Percentiles rank a stretch among this genome's conserved stretches.
Conservation (phyloP, 495 filamentous ascomycete genomes). For the Hypoxylon perforatum region DNA sequence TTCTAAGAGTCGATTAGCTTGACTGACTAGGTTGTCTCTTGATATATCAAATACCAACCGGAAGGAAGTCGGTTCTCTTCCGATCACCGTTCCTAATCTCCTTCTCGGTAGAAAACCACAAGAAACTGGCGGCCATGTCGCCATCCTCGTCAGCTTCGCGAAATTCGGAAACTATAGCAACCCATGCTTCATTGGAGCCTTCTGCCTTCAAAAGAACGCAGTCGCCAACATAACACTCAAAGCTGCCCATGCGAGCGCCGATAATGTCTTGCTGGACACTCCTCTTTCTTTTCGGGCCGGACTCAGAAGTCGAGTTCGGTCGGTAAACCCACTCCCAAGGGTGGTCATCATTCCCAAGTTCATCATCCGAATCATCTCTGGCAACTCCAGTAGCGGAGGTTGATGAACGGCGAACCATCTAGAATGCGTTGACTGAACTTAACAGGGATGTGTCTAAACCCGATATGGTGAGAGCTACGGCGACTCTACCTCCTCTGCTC, state of each 20-base stretch:
- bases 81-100: constrained; percentile 87
- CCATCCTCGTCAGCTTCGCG: constrained; percentile 73
- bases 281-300: constrained; percentile 51
- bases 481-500: no score
- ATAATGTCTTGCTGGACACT: constrained; percentile 64
- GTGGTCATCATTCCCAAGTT: constrained; percentile 82
- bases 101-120: constrained; percentile 91
- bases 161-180: constrained; percentile 87
- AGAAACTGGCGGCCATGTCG: constrained; percentile 74
- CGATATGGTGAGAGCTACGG: no score
- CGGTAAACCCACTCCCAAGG: constrained; percentile 95
- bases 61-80: constrained; percentile 82
- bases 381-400: constrained; percentile 59
- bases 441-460: background rate
- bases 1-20: constrained; percentile 61
- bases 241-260: constrained; percentile 86
- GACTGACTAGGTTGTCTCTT: background rate
- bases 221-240: constrained; percentile 84
- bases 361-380: constrained; percentile 91
- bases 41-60: constrained; percentile 55
- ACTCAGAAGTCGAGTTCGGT: constrained; percentile 28
- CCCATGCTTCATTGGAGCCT: constrained; percentile 82
- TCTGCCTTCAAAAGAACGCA: constrained; percentile 87
- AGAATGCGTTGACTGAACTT: background rate
- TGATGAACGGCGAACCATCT: constrained; percentile 40